Percentiles rank a stretch among this genome's conserved stretches.
phyloP scores from a whole-genome alignment of 2,329 filamentous ascomycete species.

The Trichoderma sp. region DNA sequence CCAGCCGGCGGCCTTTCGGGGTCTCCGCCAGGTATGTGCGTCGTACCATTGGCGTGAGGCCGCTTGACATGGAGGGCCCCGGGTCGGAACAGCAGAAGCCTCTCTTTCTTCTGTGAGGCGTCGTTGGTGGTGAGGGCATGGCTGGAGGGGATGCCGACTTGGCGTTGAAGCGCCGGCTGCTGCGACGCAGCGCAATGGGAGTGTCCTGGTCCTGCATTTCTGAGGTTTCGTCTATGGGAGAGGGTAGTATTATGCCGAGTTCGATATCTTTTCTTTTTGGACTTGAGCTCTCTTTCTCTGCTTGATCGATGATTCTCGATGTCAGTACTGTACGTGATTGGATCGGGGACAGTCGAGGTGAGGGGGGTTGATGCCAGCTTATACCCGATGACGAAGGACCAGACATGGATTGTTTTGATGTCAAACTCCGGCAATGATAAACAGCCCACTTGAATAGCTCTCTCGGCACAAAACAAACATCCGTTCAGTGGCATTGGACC shows the following conservation, averaged over 20 bases:
- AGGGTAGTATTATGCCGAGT: neutral
- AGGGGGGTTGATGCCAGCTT: too few relatives aligned
- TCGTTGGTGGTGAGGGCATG: conserved; percentile 33
- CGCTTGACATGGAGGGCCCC: conserved; percentile 51
- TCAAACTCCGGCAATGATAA: neutral
- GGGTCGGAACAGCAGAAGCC: conserved; percentile 64
- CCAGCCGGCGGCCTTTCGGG: conserved; percentile 49
- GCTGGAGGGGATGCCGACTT: conserved; percentile 30
- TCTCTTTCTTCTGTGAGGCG: conserved; percentile 46
- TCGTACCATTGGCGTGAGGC: conserved; percentile 61
- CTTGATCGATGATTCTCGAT: too few relatives aligned
- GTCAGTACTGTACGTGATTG: too few relatives aligned
- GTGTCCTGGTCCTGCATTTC: conserved; percentile 49
- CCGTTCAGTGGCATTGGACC: neutral
- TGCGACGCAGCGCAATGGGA: conserved; percentile 59
- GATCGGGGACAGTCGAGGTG: too few relatives aligned
- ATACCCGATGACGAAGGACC: neutral
- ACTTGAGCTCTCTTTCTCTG: neutral
- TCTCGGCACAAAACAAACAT: neutral
- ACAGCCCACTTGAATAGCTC: neutral
- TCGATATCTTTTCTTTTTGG: too few relatives aligned
- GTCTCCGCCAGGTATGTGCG: conserved; percentile 50
- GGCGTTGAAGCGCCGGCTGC: conserved; percentile 45
- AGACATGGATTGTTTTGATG: neutral
- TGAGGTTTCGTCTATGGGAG: neutral